A percentile compares a stretch with the other conserved stretches of the same genome.
Conservation (phyloP, 768 basidiomycete species). For the Lepiota brunneoincarnata region DNA sequence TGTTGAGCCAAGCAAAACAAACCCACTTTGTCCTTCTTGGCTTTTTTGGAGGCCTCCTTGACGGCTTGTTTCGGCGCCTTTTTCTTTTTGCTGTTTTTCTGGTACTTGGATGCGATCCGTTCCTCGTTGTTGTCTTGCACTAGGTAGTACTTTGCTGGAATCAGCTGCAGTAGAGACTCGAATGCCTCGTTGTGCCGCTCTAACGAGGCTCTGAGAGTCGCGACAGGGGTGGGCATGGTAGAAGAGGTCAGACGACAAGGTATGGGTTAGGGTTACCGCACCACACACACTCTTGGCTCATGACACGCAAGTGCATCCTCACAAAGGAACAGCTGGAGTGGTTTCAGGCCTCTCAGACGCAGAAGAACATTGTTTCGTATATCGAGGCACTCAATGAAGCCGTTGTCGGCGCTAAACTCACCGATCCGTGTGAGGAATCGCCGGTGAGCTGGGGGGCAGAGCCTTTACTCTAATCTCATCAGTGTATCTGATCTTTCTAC, state of each 20-base stretch:
- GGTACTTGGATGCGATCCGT: slow-evolving; percentile 68
- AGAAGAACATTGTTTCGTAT: slow-evolving; percentile 64
- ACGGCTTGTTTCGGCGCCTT: slow-evolving; percentile 81
- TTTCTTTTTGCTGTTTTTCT: slow-evolving; percentile 86
- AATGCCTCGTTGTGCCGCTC: slow-evolving; percentile 87
- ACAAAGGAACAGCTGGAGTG: slow-evolving; percentile 72
- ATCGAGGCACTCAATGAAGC: slow-evolving; percentile 74
- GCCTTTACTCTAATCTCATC: not conserved
- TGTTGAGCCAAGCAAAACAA: not conserved
- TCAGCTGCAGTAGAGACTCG: slow-evolving; percentile 77
- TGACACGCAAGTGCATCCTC: slow-evolving; percentile 66
- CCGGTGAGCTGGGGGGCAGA: too few species aligned
- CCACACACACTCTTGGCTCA: slow-evolving; percentile 14
- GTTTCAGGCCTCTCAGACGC: slow-evolving; percentile 77
- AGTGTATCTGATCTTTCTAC: slow-evolving; percentile 10
- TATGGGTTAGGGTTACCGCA: slow-evolving; percentile 14
- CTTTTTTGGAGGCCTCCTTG: slow-evolving; percentile 87
- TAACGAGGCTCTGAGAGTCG: slow-evolving; percentile 56
- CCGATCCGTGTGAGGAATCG: slow-evolving; percentile 54
- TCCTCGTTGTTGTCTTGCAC: slow-evolving; percentile 66
- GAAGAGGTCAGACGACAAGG: not conserved
- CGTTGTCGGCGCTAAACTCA: slow-evolving; percentile 74
- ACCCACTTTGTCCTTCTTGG: slow-evolving; percentile 80
- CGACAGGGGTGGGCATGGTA: slow-evolving; percentile 47
- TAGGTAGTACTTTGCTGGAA: slow-evolving; percentile 89